Percentiles rank a stretch among this genome's conserved stretches.
Conservation (phyloP, 2,329 filamentous ascomycete genomes). For the Fusarium acutatum region DNA sequence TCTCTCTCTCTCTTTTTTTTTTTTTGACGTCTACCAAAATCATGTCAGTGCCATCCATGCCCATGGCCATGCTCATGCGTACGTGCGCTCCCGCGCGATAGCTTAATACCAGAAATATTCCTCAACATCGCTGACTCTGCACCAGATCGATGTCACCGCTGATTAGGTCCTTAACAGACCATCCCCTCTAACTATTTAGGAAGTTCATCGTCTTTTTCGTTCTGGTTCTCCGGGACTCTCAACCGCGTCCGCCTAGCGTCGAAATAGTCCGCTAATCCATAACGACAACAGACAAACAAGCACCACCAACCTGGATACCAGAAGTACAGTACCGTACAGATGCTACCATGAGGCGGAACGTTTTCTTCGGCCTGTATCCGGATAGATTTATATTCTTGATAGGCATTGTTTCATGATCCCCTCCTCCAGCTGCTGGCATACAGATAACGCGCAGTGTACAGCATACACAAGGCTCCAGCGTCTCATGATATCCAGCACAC, state of each 20-base stretch:
- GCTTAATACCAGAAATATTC: constrained; percentile 1
- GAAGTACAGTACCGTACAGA: not conserved
- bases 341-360: not conserved
- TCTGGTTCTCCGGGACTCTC: constrained; percentile 22
- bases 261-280: constrained; percentile 19
- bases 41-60: constrained; percentile 38
- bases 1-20: not conserved
- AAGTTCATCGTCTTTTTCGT: constrained; percentile 15
- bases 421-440: not conserved
- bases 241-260: constrained; percentile 33
- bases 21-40: not conserved
- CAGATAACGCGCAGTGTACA: not conserved
- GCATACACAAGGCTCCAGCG: not conserved
- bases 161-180: constrained; percentile 8
- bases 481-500: not conserved
- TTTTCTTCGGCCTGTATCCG: constrained; percentile 4
- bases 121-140: not conserved
- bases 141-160: constrained; percentile 19
- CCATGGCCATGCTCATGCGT: not conserved
- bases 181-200: not conserved
- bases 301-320: not conserved
- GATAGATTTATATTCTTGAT: not conserved
- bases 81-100: constrained; percentile 27
- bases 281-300: not conserved
- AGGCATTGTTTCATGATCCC: not conserved